Evolutionary conservation across 495 filamentous ascomycete genomes (phyloP).

Genomic region (Aspergillus incahuasiensis): DNA sequence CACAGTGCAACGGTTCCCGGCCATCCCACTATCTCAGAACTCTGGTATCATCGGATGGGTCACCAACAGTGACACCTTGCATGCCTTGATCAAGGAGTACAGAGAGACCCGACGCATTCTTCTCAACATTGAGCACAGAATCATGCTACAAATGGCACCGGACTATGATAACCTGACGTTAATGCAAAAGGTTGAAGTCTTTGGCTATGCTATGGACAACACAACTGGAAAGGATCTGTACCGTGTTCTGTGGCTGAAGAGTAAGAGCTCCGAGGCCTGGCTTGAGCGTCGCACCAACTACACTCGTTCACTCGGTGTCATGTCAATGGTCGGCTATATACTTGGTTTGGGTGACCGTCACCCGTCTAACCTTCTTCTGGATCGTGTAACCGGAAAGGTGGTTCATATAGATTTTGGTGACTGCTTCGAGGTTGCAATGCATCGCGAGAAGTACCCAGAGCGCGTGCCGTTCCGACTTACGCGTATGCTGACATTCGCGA

Average conservation of each 20-base stretch:
- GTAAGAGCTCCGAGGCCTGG: constrained; percentile 96
- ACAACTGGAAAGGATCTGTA: constrained; percentile 98
- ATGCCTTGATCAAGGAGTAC: constrained; percentile 95
- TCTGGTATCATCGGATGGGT: constrained; percentile 96
- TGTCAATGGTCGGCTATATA: constrained; percentile 99
- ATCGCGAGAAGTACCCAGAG: constrained; percentile 98
- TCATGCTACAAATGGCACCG: constrained; percentile 99
- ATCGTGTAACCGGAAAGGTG: constrained; percentile 90
- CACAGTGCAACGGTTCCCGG: constrained; percentile 90
- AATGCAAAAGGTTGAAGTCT: constrained; percentile 99
- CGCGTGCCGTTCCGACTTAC: constrained; percentile 96
- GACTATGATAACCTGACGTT: constrained; percentile 97
- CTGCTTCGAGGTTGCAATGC: constrained; percentile 99
- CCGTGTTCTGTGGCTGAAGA: constrained; percentile 96
- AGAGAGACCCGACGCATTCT: constrained; percentile 94
- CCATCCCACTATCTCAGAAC: constrained; percentile 91
- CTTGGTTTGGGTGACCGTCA: constrained; percentile 94
- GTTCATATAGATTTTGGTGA: constrained; percentile 99
- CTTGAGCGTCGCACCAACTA: constrained; percentile 96
- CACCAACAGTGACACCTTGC: constrained; percentile 94
- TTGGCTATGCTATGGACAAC: constrained; percentile 97
- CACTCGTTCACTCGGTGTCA: constrained; percentile 92
- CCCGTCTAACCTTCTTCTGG: constrained; percentile 95
- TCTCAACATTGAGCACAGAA: constrained; percentile 97
- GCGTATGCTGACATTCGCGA: constrained; percentile 97